Percentiles rank a stretch among this genome's conserved stretches.
Conservation (phyloP, 345 rosid species). For the Aegle marmelos region DNA sequence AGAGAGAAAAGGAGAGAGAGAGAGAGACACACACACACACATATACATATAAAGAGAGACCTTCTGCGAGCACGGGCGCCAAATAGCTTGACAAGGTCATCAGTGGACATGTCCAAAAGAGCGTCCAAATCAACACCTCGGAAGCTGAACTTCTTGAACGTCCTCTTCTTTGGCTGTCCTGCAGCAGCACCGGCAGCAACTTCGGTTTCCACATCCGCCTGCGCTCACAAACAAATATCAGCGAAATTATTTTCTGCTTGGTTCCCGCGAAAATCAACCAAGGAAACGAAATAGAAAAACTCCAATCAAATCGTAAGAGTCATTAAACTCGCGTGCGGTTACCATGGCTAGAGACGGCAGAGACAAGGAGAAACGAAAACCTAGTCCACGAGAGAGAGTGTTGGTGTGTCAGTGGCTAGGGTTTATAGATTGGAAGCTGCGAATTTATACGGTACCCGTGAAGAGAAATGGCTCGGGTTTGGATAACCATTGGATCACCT, state of each 20-base stretch:
- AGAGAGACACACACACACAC: too few species aligned
- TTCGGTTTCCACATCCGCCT: conserved; percentile 48
- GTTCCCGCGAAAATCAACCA: background rate
- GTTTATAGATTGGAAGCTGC: background rate
- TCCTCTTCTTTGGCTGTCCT: conserved; percentile 63
- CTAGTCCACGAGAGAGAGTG: background rate
- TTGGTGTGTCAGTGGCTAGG: conserved; percentile 2
- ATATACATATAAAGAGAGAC: conserved; percentile 12
- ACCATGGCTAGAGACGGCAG: conserved; percentile 19
- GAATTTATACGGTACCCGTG: conserved; percentile 3
- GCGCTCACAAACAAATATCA: background rate
- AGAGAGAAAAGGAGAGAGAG: background rate
- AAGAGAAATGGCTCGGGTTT: background rate
- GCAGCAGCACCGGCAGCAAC: conserved; percentile 42
- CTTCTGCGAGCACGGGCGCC: conserved; percentile 63
- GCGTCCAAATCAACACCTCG: conserved; percentile 76
- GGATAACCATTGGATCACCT: too few species aligned
- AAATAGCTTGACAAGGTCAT: conserved; percentile 66
- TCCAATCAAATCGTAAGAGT: too few species aligned
- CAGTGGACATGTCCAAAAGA: conserved; percentile 67
- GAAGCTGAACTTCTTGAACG: conserved; percentile 73
- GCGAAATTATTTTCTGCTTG: background rate
- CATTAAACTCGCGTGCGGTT: background rate
- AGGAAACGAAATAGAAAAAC: background rate
- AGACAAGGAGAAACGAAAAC: background rate